Percentiles rank a stretch among this genome's conserved stretches.
Evolutionary conservation across 805 yeast genomes (phyloP).

Genomic region (Ogataea ramenticola): DNA sequence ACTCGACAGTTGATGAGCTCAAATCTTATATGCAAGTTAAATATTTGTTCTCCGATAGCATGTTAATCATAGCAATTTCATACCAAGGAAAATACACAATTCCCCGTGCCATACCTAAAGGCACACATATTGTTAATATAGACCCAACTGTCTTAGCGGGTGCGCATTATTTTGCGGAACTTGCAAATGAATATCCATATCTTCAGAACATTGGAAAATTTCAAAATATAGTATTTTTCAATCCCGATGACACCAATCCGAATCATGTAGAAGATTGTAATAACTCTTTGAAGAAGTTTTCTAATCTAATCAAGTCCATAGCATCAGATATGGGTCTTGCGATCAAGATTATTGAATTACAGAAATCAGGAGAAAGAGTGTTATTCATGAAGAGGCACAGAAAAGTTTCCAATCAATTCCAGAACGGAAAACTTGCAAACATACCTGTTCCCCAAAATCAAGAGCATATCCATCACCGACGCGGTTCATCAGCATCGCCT

Average conservation of each 20-base stretch:
- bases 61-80: neutral
- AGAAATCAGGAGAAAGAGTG: neutral
- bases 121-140: neutral
- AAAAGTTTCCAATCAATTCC: neutral
- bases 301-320: neutral
- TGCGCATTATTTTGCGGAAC: neutral
- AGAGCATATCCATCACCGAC: no score
- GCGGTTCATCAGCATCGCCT: no score
- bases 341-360: neutral
- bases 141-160: neutral
- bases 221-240: neutral
- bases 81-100: neutral
- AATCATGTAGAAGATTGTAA: neutral
- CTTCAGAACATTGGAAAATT: neutral
- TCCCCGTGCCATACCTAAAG: neutral
- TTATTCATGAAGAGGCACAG: neutral
- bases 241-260: neutral
- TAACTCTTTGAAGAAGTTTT: neutral
- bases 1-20: neutral
- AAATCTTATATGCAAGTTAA: neutral
- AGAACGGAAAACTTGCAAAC: no score
- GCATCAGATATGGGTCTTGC: neutral
- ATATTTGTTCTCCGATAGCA: neutral
- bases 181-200: neutral
- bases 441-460: no score